A percentile compares a stretch with the other conserved stretches of the same genome.
phyloP scores from a whole-genome alignment of 2,329 filamentous ascomycete species.

The Fusarium aywerte region DNA sequence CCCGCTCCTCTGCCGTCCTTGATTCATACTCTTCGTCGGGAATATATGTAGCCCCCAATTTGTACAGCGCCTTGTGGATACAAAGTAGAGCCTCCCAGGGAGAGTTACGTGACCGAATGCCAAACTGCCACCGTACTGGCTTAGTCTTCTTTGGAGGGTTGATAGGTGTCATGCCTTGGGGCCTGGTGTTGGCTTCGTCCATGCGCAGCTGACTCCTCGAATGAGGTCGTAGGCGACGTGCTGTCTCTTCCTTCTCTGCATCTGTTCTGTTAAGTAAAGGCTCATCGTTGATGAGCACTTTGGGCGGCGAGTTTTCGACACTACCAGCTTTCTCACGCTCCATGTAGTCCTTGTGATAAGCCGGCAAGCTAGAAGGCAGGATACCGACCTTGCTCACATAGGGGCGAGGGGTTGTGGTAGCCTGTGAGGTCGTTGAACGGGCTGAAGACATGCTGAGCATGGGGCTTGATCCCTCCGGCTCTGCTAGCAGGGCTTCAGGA shows the following conservation, averaged over 20 bases:
- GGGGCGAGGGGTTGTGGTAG: slow-evolving; percentile 61
- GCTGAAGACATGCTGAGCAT: slow-evolving; percentile 66
- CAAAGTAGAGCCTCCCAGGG: slow-evolving; percentile 94
- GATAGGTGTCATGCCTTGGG: slow-evolving; percentile 71
- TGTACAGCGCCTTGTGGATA: slow-evolving; percentile 90
- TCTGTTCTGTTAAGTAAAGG: slow-evolving; percentile 65
- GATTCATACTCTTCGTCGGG: slow-evolving; percentile 69
- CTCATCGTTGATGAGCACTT: slow-evolving; percentile 60
- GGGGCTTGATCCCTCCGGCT: slow-evolving; percentile 58
- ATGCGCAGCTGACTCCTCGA: slow-evolving; percentile 76
- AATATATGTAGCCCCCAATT: slow-evolving; percentile 90
- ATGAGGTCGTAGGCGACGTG: slow-evolving; percentile 85
- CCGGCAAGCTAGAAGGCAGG: slow-evolving; percentile 87
- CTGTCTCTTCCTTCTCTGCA: slow-evolving; percentile 84
- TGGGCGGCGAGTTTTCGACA: slow-evolving; percentile 56
- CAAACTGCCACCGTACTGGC: slow-evolving; percentile 96
- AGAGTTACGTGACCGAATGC: slow-evolving; percentile 92
- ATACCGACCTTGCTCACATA: slow-evolving; percentile 90
- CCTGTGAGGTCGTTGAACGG: slow-evolving; percentile 63
- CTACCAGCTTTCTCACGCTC: slow-evolving; percentile 71
- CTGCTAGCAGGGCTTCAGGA: slow-evolving; percentile 50
- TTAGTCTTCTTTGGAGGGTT: slow-evolving; percentile 76
- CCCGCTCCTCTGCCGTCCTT: slow-evolving; percentile 56
- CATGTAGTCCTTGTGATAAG: slow-evolving; percentile 92
- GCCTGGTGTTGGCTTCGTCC: slow-evolving; percentile 70